These are phyloP conservation scores for Sanguinoderma infundibulare DNA, from an alignment of 1,284 basidiomycete species.

Conservation along the genomic window DNA sequence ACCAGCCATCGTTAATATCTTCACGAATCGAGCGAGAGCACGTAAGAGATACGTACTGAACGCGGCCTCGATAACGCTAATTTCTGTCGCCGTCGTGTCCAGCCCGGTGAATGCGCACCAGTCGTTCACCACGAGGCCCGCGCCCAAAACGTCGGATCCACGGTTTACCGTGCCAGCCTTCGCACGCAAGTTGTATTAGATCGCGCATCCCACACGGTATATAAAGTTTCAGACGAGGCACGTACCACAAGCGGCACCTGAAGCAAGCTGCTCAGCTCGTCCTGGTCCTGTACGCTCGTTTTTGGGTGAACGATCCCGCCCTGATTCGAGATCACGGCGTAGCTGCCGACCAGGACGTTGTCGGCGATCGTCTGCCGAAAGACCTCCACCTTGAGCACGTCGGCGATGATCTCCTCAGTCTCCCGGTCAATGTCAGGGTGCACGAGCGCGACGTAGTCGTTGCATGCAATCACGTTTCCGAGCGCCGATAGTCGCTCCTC, in stretches of 20 bases:
- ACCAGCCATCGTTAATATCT: conserved; percentile 10
- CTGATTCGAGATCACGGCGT: conserved; percentile 94
- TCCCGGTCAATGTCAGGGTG: conserved; percentile 98
- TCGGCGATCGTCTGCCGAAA: conserved; percentile 98
- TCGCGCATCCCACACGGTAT: conserved; percentile 3
- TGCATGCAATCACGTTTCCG: conserved; percentile 98
- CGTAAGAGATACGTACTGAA: conserved; percentile 74
- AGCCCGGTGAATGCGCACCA: conserved; percentile 98
- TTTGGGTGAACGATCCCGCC: conserved; percentile 98
- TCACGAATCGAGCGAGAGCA: conserved; percentile 6
- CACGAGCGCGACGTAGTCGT: conserved; percentile 96
- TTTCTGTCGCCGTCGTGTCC: conserved; percentile 97
- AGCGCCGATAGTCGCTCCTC: conserved; percentile 97
- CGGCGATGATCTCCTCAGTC: conserved; percentile 99
- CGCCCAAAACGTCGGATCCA: conserved; percentile 97
- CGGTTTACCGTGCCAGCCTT: conserved; percentile 98
- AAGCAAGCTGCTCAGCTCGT: conserved; percentile 93
- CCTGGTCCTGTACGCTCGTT: conserved; percentile 96
- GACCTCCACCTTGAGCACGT: conserved; percentile 98
- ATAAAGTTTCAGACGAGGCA: conserved; percentile 24
- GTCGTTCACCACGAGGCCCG: conserved; percentile 97
- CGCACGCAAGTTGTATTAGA: conserved; percentile 6
- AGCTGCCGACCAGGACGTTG: conserved; percentile 96
- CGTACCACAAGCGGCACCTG: conserved; percentile 94
- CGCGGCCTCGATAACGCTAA: conserved; percentile 96